Evolutionary conservation across 306 rosid genomes (phyloP).

Genomic region (Carpinus viminea): DNA sequence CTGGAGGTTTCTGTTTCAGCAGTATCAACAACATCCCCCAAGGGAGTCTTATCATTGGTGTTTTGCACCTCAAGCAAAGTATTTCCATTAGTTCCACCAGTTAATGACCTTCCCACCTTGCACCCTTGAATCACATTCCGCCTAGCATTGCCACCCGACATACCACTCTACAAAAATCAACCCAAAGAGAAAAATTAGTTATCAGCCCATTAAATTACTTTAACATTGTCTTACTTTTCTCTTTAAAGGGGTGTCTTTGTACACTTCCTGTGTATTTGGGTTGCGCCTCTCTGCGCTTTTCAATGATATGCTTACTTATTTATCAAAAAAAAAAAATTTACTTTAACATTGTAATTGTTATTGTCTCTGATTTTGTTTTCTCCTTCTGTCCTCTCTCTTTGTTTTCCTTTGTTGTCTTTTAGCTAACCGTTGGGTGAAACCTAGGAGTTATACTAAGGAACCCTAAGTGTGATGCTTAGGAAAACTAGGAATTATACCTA

Average conservation of each 20-base stretch:
- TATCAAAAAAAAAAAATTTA: too few species aligned
- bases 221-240: too few species aligned
- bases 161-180: conserved; percentile 51
- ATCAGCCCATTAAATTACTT: conserved; percentile 21
- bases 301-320: too few species aligned
- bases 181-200: conserved; percentile 28
- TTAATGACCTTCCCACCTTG: conserved; percentile 24
- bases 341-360: conserved; percentile 8
- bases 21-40: conserved; percentile 26
- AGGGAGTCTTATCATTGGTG: conserved; percentile 27
- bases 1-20: conserved; percentile 36
- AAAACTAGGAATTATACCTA: too few species aligned
- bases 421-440: too few species aligned
- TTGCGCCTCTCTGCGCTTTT: too few species aligned
- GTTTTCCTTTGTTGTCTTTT: not conserved
- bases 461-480: too few species aligned
- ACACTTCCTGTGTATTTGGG: too few species aligned
- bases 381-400: not conserved
- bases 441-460: too few species aligned
- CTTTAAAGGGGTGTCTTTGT: too few species aligned
- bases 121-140: conserved; percentile 45
- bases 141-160: conserved; percentile 36
- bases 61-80: conserved; percentile 42
- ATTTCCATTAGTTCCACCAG: conserved; percentile 26
- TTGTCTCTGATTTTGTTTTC: not conserved